Conservation (phyloP, 352 stramenopile genomes). For the Blastocystis sp. region DNA sequence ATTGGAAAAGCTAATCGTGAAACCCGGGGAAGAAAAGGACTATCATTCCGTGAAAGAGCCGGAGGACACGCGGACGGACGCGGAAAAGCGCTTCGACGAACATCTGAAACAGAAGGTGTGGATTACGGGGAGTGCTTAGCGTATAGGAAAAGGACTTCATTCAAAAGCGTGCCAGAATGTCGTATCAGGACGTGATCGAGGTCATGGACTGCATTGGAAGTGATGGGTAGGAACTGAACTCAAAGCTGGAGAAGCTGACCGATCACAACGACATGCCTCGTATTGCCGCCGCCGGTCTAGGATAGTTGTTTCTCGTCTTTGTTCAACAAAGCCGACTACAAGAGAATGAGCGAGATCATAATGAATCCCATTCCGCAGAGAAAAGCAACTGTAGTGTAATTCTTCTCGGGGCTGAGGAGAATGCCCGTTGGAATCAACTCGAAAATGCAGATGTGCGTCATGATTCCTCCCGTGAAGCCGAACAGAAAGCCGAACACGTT, state of each 20-base stretch:
- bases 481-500: conserved; percentile 83
- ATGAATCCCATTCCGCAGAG: conserved; percentile 86
- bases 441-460: conserved; percentile 88
- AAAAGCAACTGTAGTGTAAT: conserved; percentile 83
- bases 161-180: conserved; percentile 61
- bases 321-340: conserved; percentile 75
- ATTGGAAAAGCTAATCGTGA: conserved; percentile 63
- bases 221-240: conserved; percentile 65
- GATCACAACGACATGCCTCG: conserved; percentile 72
- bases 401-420: conserved; percentile 85
- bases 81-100: conserved; percentile 67
- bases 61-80: conserved; percentile 63
- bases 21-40: conserved; percentile 59
- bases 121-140: not conserved
- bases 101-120: conserved; percentile 34
- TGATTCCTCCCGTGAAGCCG: conserved; percentile 88
- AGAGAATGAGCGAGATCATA: conserved; percentile 84
- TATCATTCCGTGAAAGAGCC: conserved; percentile 56
- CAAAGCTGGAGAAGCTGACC: conserved; percentile 60
- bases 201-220: not conserved
- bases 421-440: conserved; percentile 90
- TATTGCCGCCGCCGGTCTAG: conserved; percentile 66
- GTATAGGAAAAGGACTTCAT: conserved; percentile 69
- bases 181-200: conserved; percentile 62
- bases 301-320: conserved; percentile 3